Evolutionary conservation across 352 stramenopile species (phyloP), one percentile per base, ranked within the genome.

Genomic region (Lagenidium giganteum): DNA sequence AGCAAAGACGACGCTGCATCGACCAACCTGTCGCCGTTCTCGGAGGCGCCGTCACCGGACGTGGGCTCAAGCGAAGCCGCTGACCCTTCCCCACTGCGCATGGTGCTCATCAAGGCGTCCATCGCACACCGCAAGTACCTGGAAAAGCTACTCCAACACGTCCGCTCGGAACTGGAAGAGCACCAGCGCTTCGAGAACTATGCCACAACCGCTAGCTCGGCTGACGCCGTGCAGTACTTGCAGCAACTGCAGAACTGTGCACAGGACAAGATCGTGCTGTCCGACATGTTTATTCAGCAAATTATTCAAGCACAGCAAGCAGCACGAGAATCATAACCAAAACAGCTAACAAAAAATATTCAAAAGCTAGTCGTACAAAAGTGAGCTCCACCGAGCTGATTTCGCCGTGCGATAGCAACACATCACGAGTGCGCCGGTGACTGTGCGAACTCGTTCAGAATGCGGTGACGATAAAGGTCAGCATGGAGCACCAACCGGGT

Each of bases 231-330:
- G 13, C 71, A 87, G 54, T 91, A 91, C 41, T 53, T 88, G 44
- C 78, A 93, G 52, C 81, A 93, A 66, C 61, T 93, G 37, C 81
- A 88, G 56, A 91, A 90, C 61, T 75, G 59, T 47, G 78, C 78
- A 21, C 81, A 93, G 53, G 76, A 93, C 64, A 93, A 91, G 55
- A 87, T 91, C 49, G 70, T 90, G 47, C 70, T 90, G 26, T 87
- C 76, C n/a, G 73, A 87, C 54, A 62, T 70, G 48, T 93, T 91
- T 57, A 89, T 91, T 48, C 78, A 93, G 59, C 67, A 88, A 50
- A 77, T 91, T 47, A 87, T 91, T 50, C 63, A 86, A 39, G 73
- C 78, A 17, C 78, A 91, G 46, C 76, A 91, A 49, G 71, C 65
- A 11, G 81, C 81, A 29, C 69, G 80, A 32, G 79, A 93, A 49